Evolutionary conservation across 2,329 filamentous ascomycete genomes (phyloP).

Genomic region (Curvularia sp.): DNA sequence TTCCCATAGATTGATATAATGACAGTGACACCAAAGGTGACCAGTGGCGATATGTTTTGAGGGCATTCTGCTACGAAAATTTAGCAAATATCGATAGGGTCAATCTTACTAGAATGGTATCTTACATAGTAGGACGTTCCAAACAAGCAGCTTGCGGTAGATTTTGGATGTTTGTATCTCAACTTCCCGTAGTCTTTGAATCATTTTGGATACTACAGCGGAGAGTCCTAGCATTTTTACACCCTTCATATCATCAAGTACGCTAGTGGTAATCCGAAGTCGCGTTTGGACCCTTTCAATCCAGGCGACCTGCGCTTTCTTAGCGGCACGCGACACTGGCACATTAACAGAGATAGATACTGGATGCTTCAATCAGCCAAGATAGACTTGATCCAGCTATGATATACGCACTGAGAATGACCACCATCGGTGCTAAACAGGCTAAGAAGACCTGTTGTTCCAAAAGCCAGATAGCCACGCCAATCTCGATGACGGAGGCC

Average conservation of each 20-base stretch:
- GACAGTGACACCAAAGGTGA: neutral
- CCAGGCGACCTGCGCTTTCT: neutral
- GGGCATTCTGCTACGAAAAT: constrained; percentile 1
- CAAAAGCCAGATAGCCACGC: neutral
- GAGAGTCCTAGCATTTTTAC: neutral
- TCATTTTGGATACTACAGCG: neutral
- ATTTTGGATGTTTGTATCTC: neutral
- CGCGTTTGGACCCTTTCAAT: neutral
- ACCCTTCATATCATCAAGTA: neutral
- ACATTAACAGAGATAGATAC: neutral
- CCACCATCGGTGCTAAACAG: constrained; percentile 2
- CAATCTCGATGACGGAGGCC: neutral
- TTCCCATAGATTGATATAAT: neutral
- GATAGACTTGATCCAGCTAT: neutral
- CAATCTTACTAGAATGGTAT: neutral
- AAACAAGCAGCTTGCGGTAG: neutral
- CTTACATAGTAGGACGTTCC: neutral
- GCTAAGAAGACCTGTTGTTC: neutral
- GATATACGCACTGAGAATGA: neutral
- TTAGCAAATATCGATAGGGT: neutral
- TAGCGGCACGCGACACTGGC: neutral
- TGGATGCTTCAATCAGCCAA: neutral
- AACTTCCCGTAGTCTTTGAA: neutral
- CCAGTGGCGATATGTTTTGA: constrained; percentile 6
- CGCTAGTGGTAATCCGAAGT: neutral